These are phyloP conservation scores for Sugiyamaella smithiae DNA, from an alignment of 805 yeast genomes.

Conservation along the genomic window DNA sequence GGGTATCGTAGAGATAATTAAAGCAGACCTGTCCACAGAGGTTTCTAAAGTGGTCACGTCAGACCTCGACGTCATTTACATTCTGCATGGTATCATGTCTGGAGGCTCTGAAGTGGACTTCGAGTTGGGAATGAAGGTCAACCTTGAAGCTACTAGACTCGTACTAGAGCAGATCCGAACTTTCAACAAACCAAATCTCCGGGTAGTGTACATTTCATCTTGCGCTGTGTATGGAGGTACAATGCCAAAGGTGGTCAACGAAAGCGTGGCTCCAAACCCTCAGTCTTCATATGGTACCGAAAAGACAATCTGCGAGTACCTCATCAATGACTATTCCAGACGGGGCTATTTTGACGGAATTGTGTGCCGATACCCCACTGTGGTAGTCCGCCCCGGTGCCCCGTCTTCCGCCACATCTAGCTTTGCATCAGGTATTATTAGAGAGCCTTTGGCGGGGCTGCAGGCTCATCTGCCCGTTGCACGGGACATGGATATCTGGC, in stretches of 20 bases:
- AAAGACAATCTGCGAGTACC: constrained; percentile 24
- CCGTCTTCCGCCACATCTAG: constrained; percentile 28
- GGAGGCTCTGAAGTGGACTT: constrained; percentile 28
- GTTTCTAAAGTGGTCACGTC: constrained; percentile 12
- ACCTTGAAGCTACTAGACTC: constrained; percentile 26
- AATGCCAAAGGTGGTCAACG: constrained; percentile 23
- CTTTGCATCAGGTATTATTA: constrained; percentile 27
- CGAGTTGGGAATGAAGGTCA: constrained; percentile 27
- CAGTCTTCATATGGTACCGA: constrained; percentile 30
- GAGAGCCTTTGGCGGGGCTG: constrained; percentile 25
- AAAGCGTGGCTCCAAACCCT: constrained; percentile 25
- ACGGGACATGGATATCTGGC: constrained; percentile 21
- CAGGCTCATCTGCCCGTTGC: constrained; percentile 24
- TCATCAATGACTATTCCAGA: constrained; percentile 27
- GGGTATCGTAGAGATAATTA: constrained; percentile 11
- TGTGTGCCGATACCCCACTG: constrained; percentile 21
- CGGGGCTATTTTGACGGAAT: constrained; percentile 27
- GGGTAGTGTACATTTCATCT: constrained; percentile 26
- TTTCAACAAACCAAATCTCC: constrained; percentile 10
- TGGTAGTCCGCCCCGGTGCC: constrained; percentile 26
- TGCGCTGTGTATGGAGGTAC: constrained; percentile 28
- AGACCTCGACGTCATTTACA: constrained; percentile 19
- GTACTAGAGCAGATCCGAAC: constrained; percentile 23
- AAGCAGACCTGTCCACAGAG: constrained; percentile 22
- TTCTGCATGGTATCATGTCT: constrained; percentile 30